Conservation (phyloP, 1,284 basidiomycete genomes). For the Leccinum fallax region DNA sequence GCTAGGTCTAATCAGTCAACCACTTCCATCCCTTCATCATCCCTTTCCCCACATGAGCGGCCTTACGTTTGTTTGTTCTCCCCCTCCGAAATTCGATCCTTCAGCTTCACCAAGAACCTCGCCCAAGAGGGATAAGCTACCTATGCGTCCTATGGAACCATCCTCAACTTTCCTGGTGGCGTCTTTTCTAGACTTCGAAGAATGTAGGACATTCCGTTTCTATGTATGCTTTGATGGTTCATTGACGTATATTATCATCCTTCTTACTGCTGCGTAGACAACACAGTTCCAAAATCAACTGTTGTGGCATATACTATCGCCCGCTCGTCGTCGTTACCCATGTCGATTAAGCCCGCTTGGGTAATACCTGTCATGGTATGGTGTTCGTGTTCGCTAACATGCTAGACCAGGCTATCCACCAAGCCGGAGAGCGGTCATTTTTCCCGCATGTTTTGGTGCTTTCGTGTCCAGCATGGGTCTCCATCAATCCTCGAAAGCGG, state of each 20-base stretch:
- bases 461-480: conserved; percentile 35
- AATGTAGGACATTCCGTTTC: conserved; percentile 49
- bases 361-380: conserved; percentile 20
- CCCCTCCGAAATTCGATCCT: conserved; percentile 33
- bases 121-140: conserved; percentile 34
- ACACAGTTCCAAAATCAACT: conserved; percentile 51
- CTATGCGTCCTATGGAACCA: conserved; percentile 30
- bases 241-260: conserved; percentile 1
- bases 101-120: conserved; percentile 33
- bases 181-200: conserved; percentile 58
- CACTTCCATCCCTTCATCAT: conserved; percentile 46
- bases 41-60: conserved; percentile 42
- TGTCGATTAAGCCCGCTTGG: conserved; percentile 34
- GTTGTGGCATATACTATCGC: conserved; percentile 44
- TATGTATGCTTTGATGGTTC: neutral
- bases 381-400: conserved; percentile 14
- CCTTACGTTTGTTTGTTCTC: conserved; percentile 49
- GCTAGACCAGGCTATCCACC: conserved; percentile 33
- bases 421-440: conserved; percentile 44
- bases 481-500: conserved; percentile 24
- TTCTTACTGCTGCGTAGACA: conserved; percentile 39
- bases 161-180: conserved; percentile 50
- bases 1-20: conserved; percentile 45
- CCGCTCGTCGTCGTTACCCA: conserved; percentile 23
- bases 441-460: conserved; percentile 45